Evolutionary conservation across 1,284 basidiomycete genomes (phyloP).

Genomic region (Apiotrichum gracile): DNA sequence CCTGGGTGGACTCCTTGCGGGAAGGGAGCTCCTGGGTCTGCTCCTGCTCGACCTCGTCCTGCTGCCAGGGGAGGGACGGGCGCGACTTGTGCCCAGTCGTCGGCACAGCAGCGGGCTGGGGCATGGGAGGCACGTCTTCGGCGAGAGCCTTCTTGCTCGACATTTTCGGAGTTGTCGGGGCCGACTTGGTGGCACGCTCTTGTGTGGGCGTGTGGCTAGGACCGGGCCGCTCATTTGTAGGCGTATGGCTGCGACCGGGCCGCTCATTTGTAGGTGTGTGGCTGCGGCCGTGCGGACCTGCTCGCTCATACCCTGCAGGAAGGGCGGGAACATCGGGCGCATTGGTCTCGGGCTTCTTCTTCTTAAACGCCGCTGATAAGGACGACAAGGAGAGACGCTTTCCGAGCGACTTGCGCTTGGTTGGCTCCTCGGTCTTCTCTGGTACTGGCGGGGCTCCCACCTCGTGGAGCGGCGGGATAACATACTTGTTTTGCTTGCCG

Average conservation of each 20-base stretch:
- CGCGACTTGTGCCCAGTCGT: too few relatives aligned
- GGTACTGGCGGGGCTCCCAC: not conserved
- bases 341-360: not conserved
- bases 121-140: not conserved
- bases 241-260: too few relatives aligned
- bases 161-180: not conserved
- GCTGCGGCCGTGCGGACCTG: too few relatives aligned
- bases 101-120: not conserved
- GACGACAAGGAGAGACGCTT: constrained; percentile 12
- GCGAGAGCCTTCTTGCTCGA: not conserved
- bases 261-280: too few relatives aligned
- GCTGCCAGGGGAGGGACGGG: not conserved
- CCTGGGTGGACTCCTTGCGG: too few relatives aligned
- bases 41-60: not conserved
- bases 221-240: too few relatives aligned
- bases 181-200: not conserved
- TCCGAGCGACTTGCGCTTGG: constrained; percentile 3
- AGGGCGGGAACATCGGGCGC: constrained; percentile 9
- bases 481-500: not conserved
- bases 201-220: too few relatives aligned
- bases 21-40: too few relatives aligned
- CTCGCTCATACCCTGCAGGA: not conserved
- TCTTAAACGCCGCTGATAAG: constrained; percentile 5
- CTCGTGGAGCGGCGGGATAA: not conserved
- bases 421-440: not conserved